Base-by-base conservation (phyloP, 2,329 filamentous ascomycete genomes). In the Bipolaris oryzae region DNA sequence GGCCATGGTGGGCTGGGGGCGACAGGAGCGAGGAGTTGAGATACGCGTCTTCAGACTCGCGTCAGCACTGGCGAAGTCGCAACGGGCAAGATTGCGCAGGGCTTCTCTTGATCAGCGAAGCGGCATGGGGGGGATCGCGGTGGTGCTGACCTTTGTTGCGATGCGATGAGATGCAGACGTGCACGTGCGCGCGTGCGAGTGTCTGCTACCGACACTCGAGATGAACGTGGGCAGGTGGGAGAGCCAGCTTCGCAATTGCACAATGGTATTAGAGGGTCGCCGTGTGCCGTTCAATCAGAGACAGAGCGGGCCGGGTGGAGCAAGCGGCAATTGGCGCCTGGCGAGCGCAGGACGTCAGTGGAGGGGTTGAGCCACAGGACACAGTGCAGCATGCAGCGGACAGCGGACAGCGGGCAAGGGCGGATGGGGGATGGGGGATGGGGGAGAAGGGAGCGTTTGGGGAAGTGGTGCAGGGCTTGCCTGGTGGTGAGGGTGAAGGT, bases 1-100 rank as follows among this genome's bases (percentile, higher is more conserved):
- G 57, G 79, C 79, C 79, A 81, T 81, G 65, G 35, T 54, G 57
- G 65, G 35, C 53, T 55, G 42, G 47, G 47, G 21, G 38, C 21
- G 18, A 21, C 41, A 31, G 23, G 43, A 44, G 47, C 35, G 42
- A 47, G 33, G 39, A 31, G 41, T 46, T 37, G 25, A n/a, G 5
- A 18, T 45, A 43, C 33, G 20, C 49, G 46, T 55, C 59, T 58
- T 52, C 45, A 51, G 47, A 11, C 42, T 45, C 44, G 43, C 25
- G 61, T 68, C 51, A 69, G 61, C 44, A 50, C 28, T 38, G 21
- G 18, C 10, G 54, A n/a, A 15, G 15, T 35, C 25, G 35, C 20
- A 16, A 23, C n/a, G 10, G 34, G 23, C 28, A 42, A 23, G 28
- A 7, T 35, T 25, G 48, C 53, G 41, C 46, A 20, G 41, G 34